Evolutionary conservation across 192 early-diverging fungal species (phyloP), one percentile per base, ranked within the genome.

Genomic region (Entomortierella parvispora): DNA sequence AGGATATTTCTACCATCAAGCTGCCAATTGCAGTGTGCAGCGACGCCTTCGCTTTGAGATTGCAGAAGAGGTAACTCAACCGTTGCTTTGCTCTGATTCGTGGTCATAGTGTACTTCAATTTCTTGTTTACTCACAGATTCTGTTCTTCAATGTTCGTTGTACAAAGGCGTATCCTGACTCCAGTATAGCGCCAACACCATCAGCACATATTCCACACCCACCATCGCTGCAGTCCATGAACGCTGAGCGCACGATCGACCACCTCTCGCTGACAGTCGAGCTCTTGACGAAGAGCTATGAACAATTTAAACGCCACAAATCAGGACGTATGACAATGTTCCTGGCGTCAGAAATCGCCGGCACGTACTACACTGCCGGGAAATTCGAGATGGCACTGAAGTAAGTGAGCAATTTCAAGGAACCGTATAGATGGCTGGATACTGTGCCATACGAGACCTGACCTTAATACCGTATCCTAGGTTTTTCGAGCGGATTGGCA

Each of bases 271-370:
- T 88, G 14, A 90, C 93, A 7, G 94, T 96, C 58, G 93, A 95
- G 58, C 70, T 96, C 3, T 66, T 96, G n/a, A 95, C 94, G 7
- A 94, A 94, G 65, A 88, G 93, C n/a, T 96, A 96, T 62, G 95
- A 96, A 49, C 89, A 91, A 45, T 96, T 96, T 68, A 95, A 95
- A 68, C 80, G 83, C 48, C 74, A 90, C 29, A 89, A 88, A 43
- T 80, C 82, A 46, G 87, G 89, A 17, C 86, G 95, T 11, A 93
- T 93, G 89, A 96, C 94, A 0, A 71, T 95, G 2, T 96, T 88
- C 62, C 72, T 96, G 4, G 95, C 94, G 0, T 87, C 91, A 12
- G 93, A 96, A 75, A 96, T 96, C 66, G 95, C 95, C 8, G 88
- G 91, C 2, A 86, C 91, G 3, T 96, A 96, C 69, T 89, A 91